Evolutionary conservation across 352 stramenopile genomes (phyloP).

Genomic region (Globisporangium splendens): DNA sequence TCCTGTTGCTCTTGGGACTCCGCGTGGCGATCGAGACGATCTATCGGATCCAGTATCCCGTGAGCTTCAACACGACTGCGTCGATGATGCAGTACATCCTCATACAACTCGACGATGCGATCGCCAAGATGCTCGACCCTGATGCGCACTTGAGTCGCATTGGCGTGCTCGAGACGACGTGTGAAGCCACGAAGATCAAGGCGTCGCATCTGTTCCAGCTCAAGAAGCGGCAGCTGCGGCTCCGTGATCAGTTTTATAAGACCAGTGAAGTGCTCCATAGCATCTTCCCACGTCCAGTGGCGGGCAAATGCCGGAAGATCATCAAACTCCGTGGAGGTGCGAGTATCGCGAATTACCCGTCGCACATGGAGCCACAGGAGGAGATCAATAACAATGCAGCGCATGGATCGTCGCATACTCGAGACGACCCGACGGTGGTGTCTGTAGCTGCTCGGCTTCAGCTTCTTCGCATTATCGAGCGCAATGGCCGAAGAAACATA

Average conservation of each 20-base stretch:
- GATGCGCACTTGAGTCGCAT: slow-evolving; percentile 53
- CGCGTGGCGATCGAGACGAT: slow-evolving; percentile 60
- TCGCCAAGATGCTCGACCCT: slow-evolving; percentile 51
- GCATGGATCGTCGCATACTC: background rate
- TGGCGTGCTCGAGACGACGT: slow-evolving; percentile 55
- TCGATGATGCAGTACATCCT: slow-evolving; percentile 43
- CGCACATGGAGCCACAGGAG: slow-evolving; percentile 5
- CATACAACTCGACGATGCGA: slow-evolving; percentile 29
- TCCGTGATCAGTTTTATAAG: slow-evolving; percentile 62
- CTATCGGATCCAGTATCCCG: slow-evolving; percentile 56
- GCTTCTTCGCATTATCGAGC: slow-evolving; percentile 26
- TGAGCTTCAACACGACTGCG: slow-evolving; percentile 36
- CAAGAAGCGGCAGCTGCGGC: slow-evolving; percentile 30
- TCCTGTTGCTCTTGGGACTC: slow-evolving; percentile 50
- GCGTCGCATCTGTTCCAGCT: slow-evolving; percentile 37
- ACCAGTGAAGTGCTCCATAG: slow-evolving; percentile 54
- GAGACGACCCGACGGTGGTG: background rate
- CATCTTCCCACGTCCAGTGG: slow-evolving; percentile 45
- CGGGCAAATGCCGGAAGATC: slow-evolving; percentile 52
- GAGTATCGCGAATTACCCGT: slow-evolving; percentile 42
- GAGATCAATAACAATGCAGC: background rate
- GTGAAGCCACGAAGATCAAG: slow-evolving; percentile 40
- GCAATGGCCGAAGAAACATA: slow-evolving; percentile 3
- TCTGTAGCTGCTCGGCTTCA: slow-evolving; percentile 22
- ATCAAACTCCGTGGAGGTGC: slow-evolving; percentile 47